Evolutionary conservation across 2,329 filamentous ascomycete species (phyloP).

Genomic region (Rhinocladiella similis): DNA sequence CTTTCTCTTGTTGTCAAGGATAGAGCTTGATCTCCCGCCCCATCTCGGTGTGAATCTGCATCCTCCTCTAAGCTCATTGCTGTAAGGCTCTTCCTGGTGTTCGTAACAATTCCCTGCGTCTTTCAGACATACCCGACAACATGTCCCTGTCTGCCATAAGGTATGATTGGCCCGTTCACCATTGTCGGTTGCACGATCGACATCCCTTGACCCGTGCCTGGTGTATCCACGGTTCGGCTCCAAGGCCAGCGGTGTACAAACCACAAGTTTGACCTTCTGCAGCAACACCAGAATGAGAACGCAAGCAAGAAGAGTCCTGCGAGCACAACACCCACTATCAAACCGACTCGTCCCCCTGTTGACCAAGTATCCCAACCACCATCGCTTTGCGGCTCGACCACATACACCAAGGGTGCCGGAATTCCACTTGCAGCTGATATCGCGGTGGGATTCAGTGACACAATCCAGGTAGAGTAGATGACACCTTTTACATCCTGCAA

Average conservation of each 20-base stretch:
- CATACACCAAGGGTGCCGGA: slow-evolving; percentile 10
- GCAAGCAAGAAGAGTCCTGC: slow-evolving; percentile 28
- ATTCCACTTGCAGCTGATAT: background rate
- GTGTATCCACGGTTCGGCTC: background rate
- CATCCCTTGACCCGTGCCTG: background rate
- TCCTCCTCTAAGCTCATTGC: background rate
- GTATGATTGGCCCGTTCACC: slow-evolving; percentile 16
- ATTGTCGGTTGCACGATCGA: slow-evolving; percentile 14
- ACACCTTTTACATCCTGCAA: slow-evolving; percentile 17
- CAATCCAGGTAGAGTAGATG: slow-evolving; percentile 23
- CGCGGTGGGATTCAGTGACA: slow-evolving; percentile 9
- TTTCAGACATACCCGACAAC: background rate
- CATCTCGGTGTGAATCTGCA: too few species aligned
- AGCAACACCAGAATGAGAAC: slow-evolving; percentile 20
- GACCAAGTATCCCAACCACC: slow-evolving; percentile 32
- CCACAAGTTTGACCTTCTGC: slow-evolving; percentile 24
- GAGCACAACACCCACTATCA: slow-evolving; percentile 32
- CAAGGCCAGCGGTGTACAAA: slow-evolving; percentile 20
- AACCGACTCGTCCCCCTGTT: slow-evolving; percentile 30
- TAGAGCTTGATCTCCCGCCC: too few species aligned
- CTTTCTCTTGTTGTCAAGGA: too few species aligned
- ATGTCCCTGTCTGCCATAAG: slow-evolving; percentile 3
- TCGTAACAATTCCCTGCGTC: background rate
- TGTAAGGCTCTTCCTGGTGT: background rate
- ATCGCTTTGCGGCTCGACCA: slow-evolving; percentile 7